Conservation (phyloP, 2,329 filamentous ascomycete genomes). For the Ophiosphaerella herpotricha region DNA sequence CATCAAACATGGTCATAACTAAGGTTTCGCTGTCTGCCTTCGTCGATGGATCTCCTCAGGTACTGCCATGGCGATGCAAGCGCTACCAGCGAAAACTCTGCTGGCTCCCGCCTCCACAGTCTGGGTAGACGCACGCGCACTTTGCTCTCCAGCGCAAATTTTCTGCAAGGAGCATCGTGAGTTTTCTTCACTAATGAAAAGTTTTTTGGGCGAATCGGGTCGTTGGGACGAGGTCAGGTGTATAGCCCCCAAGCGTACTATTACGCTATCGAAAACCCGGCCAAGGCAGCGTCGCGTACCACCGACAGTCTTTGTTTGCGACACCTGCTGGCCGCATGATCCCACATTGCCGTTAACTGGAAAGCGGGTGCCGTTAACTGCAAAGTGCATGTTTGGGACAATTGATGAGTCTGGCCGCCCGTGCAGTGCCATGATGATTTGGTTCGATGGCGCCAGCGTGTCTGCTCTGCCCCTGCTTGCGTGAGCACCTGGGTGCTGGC, state of each 20-base stretch:
- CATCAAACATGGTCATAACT: neutral
- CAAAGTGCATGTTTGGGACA: conserved; percentile 41
- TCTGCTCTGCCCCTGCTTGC: conserved; percentile 17
- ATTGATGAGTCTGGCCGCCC: conserved; percentile 13
- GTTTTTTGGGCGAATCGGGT: conserved; percentile 13
- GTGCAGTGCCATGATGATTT: conserved; percentile 31
- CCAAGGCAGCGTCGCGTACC: conserved; percentile 20
- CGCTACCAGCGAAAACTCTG: conserved; percentile 6
- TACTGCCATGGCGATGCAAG: neutral
- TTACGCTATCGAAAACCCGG: conserved; percentile 37
- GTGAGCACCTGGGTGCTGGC: neutral
- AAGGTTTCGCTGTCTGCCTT: neutral
- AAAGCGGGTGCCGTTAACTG: conserved; percentile 52
- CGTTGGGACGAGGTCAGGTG: conserved; percentile 27
- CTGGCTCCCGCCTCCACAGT: conserved; percentile 4
- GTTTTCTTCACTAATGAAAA: conserved; percentile 23
- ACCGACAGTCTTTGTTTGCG: conserved; percentile 26
- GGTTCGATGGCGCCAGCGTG: conserved; percentile 34
- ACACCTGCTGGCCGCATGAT: conserved; percentile 39
- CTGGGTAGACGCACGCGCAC: neutral
- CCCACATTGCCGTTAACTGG: conserved; percentile 49
- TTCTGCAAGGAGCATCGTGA: conserved; percentile 1
- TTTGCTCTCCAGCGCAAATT: conserved; percentile 3
- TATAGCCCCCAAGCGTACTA: conserved; percentile 22
- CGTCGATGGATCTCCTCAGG: neutral